Evolutionary conservation across 2,329 filamentous ascomycete genomes (phyloP).

Genomic region (Aureobasidium sp.): DNA sequence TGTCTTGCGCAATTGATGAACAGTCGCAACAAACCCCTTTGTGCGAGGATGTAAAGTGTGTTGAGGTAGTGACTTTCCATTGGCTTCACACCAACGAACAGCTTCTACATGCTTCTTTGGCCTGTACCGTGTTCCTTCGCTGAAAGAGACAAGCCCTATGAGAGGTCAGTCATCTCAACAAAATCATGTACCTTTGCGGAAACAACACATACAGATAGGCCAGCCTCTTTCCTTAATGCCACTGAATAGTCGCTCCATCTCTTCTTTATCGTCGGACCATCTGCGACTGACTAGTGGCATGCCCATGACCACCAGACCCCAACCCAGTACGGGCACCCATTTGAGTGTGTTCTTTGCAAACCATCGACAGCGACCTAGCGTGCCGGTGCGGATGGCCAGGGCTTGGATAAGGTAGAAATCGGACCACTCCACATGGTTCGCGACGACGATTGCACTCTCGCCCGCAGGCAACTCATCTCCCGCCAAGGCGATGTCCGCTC

Average conservation of each 20-base stretch:
- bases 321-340: constrained; percentile 52
- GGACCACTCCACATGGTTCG: constrained; percentile 53
- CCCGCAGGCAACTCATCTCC: constrained; percentile 42
- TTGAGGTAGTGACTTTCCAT: constrained; percentile 42
- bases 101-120: constrained; percentile 44
- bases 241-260: constrained; percentile 49
- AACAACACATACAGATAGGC: constrained; percentile 46
- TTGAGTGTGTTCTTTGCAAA: constrained; percentile 53
- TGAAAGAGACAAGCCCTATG: constrained; percentile 55
- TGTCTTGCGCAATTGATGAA: constrained; percentile 40
- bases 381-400: constrained; percentile 44
- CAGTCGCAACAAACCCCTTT: constrained; percentile 52
- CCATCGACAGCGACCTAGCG: constrained; percentile 54
- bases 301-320: constrained; percentile 56
- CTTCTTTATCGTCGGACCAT: constrained; percentile 48
- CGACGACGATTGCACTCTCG: constrained; percentile 53
- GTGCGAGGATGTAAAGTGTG: constrained; percentile 53
- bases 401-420: constrained; percentile 59
- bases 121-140: constrained; percentile 54
- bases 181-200: background rate
- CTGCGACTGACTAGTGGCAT: constrained; percentile 55
- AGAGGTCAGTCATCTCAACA: background rate
- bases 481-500: constrained; percentile 44
- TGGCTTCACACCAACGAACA: constrained; percentile 43
- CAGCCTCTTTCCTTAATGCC: constrained; percentile 38